Percentiles rank a stretch among this genome's conserved stretches.
Evolutionary conservation across 2,329 filamentous ascomycete genomes (phyloP).

Genomic region (Knufia fluminis): DNA sequence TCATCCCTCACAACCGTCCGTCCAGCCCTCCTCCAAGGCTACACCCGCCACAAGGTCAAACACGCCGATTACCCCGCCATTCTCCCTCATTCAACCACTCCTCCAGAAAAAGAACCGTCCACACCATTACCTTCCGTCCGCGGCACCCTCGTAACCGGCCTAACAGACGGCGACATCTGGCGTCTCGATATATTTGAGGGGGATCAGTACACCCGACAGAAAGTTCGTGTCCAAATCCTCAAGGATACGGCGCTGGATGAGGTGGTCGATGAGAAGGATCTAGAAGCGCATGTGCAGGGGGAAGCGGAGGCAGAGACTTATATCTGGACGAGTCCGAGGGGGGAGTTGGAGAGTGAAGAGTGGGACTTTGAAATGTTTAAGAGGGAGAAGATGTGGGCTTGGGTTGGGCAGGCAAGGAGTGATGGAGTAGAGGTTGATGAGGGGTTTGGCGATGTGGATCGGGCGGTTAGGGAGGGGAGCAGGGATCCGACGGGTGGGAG

Average conservation of each 20-base stretch:
- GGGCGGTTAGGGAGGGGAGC: slow-evolving; percentile 13
- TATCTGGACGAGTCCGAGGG: slow-evolving; percentile 46
- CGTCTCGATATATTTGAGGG: slow-evolving; percentile 80
- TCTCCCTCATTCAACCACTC: slow-evolving; percentile 35
- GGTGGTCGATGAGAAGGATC: slow-evolving; percentile 29
- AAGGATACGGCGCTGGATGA: slow-evolving; percentile 22
- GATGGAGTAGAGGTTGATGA: slow-evolving; percentile 35
- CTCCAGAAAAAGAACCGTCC: neutral
- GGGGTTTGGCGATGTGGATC: slow-evolving; percentile 23
- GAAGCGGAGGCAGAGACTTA: slow-evolving; percentile 53
- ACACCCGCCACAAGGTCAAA: slow-evolving; percentile 61
- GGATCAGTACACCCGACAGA: slow-evolving; percentile 52
- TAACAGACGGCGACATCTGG: slow-evolving; percentile 66
- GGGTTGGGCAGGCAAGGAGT: slow-evolving; percentile 38
- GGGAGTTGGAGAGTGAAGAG: slow-evolving; percentile 58
- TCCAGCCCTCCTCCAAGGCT: slow-evolving; percentile 66
- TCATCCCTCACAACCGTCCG: slow-evolving; percentile 51
- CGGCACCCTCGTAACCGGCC: slow-evolving; percentile 66
- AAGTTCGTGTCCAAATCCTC: slow-evolving; percentile 39
- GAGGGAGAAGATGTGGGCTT: slow-evolving; percentile 58
- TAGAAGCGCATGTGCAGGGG: slow-evolving; percentile 42
- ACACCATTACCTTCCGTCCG: slow-evolving; percentile 42
- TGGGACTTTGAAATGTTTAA: slow-evolving; percentile 87
- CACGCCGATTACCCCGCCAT: slow-evolving; percentile 75
- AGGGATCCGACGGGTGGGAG: slow-evolving; percentile 20